Percentiles rank a stretch among this genome's conserved stretches.
phyloP scores from a whole-genome alignment of 129 eudicot species.

The Gnaphalium uliginosum region DNA sequence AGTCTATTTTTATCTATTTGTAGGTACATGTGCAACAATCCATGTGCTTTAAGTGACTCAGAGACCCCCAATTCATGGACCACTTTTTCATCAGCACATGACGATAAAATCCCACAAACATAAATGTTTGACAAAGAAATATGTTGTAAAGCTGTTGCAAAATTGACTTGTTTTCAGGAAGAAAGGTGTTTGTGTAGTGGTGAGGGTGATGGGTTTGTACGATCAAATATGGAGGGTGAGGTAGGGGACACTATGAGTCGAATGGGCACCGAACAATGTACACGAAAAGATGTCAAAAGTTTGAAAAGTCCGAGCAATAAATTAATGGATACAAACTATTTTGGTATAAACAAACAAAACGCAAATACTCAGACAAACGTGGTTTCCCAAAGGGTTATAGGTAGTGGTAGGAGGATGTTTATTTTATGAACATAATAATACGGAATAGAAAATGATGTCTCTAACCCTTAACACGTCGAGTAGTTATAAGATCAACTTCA shows the following conservation, averaged over 20 bases:
- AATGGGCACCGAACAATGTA: slow-evolving; percentile 2
- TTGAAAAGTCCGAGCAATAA: neutral
- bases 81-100: slow-evolving; percentile 14
- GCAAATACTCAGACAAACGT: neutral
- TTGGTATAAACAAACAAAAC: neutral
- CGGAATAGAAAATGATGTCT: neutral
- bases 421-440: neutral
- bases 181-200: slow-evolving; percentile 14
- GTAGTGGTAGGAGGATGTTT: too few relatives aligned
- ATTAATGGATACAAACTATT: neutral
- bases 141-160: slow-evolving; percentile 29
- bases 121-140: slow-evolving; percentile 27
- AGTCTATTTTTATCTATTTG: slow-evolving; percentile 21
- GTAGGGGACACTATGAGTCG: slow-evolving; percentile 21
- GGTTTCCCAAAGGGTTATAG: neutral
- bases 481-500: neutral
- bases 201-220: slow-evolving; percentile 13
- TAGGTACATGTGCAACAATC: slow-evolving; percentile 33
- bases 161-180: slow-evolving; percentile 22
- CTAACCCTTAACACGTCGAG: neutral
- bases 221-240: slow-evolving; percentile 24
- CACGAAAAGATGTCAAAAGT: slow-evolving; percentile 9
- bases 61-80: slow-evolving; percentile 16
- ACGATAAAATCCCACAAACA: slow-evolving; percentile 24
- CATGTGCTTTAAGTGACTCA: slow-evolving; percentile 28